These are phyloP conservation scores for Globisporangium spinosum DNA, from an alignment of 352 stramenopile genomes.

Conservation along the genomic window DNA sequence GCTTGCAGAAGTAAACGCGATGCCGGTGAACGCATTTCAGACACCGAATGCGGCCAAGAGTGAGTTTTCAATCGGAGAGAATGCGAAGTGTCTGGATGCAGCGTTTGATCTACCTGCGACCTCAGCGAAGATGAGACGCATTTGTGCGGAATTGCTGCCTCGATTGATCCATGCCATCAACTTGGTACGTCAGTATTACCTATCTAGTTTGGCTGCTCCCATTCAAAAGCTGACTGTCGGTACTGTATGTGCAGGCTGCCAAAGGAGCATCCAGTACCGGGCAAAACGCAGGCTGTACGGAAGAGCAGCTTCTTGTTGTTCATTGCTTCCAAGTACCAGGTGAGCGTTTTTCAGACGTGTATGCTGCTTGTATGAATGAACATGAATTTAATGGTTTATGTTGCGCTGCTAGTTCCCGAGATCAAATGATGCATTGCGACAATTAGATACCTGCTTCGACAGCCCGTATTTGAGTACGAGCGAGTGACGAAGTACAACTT, in stretches of 20 bases:
- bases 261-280: conserved; percentile 9
- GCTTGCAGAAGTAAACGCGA: conserved; percentile 45
- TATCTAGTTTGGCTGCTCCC: not conserved
- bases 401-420: conserved; percentile 26
- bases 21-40: conserved; percentile 25
- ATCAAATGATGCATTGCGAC: conserved; percentile 25
- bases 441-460: conserved; percentile 24
- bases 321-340: conserved; percentile 55
- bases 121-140: conserved; percentile 24
- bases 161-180: conserved; percentile 39
- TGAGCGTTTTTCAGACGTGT: conserved; percentile 9
- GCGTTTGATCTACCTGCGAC: conserved; percentile 28
- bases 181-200: conserved; percentile 21
- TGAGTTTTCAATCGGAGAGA: conserved; percentile 7
- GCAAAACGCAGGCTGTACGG: conserved; percentile 31
- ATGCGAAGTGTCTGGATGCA: conserved; percentile 23
- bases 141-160: conserved; percentile 35
- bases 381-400: not conserved
- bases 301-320: conserved; percentile 55
- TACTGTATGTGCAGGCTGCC: not conserved
- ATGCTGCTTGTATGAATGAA: not conserved
- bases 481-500: conserved; percentile 74
- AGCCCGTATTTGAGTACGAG: conserved; percentile 63
- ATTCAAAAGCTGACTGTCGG: not conserved
- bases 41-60: conserved; percentile 22